Percentiles rank a stretch among this genome's conserved stretches.
Conservation (phyloP, 176 grass and related monocot genomes). For the Coix lacrymajobi region DNA sequence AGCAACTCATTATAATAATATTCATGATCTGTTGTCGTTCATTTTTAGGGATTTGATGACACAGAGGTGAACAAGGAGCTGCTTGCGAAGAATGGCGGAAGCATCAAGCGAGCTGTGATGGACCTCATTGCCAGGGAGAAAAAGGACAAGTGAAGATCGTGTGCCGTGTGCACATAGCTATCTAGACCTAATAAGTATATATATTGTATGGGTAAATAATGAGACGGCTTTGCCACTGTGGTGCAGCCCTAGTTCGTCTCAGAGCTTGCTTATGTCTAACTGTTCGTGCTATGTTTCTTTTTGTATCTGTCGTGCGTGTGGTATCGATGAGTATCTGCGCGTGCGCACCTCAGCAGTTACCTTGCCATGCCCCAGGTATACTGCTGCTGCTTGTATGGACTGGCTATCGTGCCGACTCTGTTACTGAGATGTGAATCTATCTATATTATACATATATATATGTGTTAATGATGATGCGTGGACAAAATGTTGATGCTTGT, state of each 20-base stretch:
- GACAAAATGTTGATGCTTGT: not conserved
- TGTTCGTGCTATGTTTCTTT: not conserved
- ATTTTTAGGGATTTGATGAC: slow-evolving; percentile 75
- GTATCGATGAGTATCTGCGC: not conserved
- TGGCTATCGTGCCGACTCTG: not conserved
- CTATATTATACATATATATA: too few species aligned
- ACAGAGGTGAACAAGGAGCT: slow-evolving; percentile 76
- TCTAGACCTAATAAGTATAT: slow-evolving; percentile 18
- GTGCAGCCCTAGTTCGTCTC: slow-evolving; percentile 9
- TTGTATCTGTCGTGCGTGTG: not conserved
- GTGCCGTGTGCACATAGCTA: slow-evolving; percentile 24
- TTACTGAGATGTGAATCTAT: not conserved
- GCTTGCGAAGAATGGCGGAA: slow-evolving; percentile 72
- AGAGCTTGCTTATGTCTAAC: slow-evolving; percentile 15
- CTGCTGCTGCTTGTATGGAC: not conserved
- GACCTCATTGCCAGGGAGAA: slow-evolving; percentile 85
- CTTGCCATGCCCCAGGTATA: not conserved
- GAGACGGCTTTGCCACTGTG: not conserved
- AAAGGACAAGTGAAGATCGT: slow-evolving; percentile 42
- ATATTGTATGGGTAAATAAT: slow-evolving; percentile 46
- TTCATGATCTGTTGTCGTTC: not conserved
- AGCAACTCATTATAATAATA: too few species aligned
- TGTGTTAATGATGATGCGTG: not conserved
- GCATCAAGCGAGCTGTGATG: slow-evolving; percentile 89
- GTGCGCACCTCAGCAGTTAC: slow-evolving; percentile 8